Evolutionary conservation across 1,284 basidiomycete species (phyloP), one percentile per base, ranked within the genome.

Genomic region (Ustilago trichophora): DNA sequence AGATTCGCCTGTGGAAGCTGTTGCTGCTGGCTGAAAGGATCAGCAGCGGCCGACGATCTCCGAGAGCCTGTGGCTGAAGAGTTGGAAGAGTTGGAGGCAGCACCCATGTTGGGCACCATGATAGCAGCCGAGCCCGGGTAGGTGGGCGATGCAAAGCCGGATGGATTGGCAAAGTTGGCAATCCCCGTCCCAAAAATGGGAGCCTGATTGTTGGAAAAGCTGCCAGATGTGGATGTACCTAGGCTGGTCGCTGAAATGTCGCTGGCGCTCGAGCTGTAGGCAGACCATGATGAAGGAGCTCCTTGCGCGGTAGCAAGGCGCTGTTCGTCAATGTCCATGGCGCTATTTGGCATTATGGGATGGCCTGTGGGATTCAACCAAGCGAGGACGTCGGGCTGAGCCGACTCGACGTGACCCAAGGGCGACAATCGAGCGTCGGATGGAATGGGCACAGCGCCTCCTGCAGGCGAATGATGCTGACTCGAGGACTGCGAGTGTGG

Each of bases 401-500:
- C 31, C 4, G 34, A 21, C 10, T 54, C 40, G 27, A 32, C 27
- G 4, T 66, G 55, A 12, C 45, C 25, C 16, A 66, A 29, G 2
- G 63, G 63, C 32, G 63, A 59, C 2, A 66, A 31, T 29, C 49
- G 57, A 26, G 64, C 27, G 18, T 59, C 45, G 4, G 49, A 34
- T 22, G 52, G 64, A 5, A 51, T 6, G 7, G 57, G 56, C 13
- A 50, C 36, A 19, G 57, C 47, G 22, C 57, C 57, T 11, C 52
- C 53, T 13, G 57, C 52, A 4, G 64, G 64, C 10, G 64, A 67
- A n/a, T 56, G 53, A 18, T 54, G 55, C 21, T 60, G 57, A 36
- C 64, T 67, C 5, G 64, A 60, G 21, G 63, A 54, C 12, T 66
- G 56, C 7, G 63, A 66, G n/a, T 54, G 54, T 12, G 62, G 50